Percentiles rank a stretch among this genome's conserved stretches.
Conservation (phyloP, 2,329 filamentous ascomycete genomes). For the Colletotrichum theobromicola region DNA sequence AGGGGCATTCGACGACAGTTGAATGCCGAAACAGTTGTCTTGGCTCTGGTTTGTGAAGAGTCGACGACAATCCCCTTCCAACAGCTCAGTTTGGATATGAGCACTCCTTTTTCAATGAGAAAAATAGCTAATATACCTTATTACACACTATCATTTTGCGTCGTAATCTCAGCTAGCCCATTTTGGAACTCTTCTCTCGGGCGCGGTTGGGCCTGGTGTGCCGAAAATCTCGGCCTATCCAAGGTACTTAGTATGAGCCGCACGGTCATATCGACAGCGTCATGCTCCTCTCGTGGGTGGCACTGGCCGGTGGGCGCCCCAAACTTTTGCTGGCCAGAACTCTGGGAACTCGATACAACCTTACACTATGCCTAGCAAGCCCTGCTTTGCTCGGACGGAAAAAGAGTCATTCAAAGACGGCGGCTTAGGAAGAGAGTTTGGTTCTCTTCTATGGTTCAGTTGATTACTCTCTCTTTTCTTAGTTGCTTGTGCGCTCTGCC, state of each 20-base stretch:
- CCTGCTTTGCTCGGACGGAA: not conserved
- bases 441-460: not conserved
- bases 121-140: not conserved
- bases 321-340: not conserved
- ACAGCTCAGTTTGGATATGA: not conserved
- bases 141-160: not conserved
- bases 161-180: not conserved
- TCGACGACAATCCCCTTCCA: not conserved
- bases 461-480: not conserved
- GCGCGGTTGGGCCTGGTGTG: not conserved
- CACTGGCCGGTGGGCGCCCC: not conserved
- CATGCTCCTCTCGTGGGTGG: slow-evolving; percentile 30
- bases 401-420: not conserved
- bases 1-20: not conserved
- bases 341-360: not conserved
- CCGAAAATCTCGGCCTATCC: not conserved
- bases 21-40: not conserved
- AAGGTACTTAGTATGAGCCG: not conserved
- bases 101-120: not conserved
- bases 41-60: not conserved
- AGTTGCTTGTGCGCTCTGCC: not conserved
- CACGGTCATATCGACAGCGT: slow-evolving; percentile 26
- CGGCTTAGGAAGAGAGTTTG: not conserved
- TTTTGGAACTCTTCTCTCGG: accelerated
- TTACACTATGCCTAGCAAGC: not conserved